Evolutionary conservation across 2,329 filamentous ascomycete species (phyloP), one percentile per base, ranked within the genome.

Genomic region (Fusarium oxysporum): DNA sequence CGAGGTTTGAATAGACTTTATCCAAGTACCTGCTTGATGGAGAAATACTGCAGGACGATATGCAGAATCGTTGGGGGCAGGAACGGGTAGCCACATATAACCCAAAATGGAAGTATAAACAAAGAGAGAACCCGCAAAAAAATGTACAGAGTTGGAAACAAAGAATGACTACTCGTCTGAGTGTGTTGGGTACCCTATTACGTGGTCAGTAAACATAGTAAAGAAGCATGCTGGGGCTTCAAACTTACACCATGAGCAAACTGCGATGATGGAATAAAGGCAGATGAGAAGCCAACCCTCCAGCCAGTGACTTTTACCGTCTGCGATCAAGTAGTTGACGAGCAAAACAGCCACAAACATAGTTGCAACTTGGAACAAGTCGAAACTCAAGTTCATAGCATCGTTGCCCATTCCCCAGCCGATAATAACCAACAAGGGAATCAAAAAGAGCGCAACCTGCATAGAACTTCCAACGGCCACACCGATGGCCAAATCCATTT

Each of bases 331-430:
- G 79, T 97, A 97, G 80, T 97, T 97, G 65, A 95, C 93, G 38
- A 97, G 87, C 45, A 97, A 89, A 0, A 94, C 93, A 4, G 93
- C 91, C 17, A 96, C 93, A 75, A 97, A 97, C 44, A 97, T 84
- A 44, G 93, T 92, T 28, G 95, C 92, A 19, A 97, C 91, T 83
- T 97, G 94, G 85, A 98, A 98, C 2, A 91, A 91, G 78, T 97
- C 94, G 80, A 97, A 96, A 80, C 92, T 92, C 9, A 97, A 87
- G 25, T 91, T 93, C 93, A 96, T 96, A 3, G 90, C 86, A 69
- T 92, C 90, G 70, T 88, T 81, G 41, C 84, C 88, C 87, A 95
- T 90, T 71, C 90, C 91, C 93, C 93, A 96, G 61, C 93, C 93
- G 40, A 95, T 89, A 41, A 95, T 88, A 63, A 95, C 92, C 37